Percentiles rank a stretch among this genome's conserved stretches.
Evolutionary conservation across 2,329 filamentous ascomycete species (phyloP).

Genomic region (Fusarium goolgardi): DNA sequence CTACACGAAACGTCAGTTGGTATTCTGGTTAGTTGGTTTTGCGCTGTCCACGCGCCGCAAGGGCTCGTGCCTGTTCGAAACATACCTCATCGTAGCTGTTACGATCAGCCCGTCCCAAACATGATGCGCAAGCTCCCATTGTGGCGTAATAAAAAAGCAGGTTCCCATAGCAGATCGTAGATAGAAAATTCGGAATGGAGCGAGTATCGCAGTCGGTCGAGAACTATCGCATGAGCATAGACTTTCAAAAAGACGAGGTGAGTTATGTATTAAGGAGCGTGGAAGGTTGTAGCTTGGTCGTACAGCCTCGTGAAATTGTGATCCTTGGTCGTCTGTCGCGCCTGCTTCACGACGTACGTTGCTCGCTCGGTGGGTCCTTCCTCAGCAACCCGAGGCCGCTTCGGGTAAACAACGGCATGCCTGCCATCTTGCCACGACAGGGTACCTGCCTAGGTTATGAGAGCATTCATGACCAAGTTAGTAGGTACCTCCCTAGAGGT

Average conservation of each 20-base stretch:
- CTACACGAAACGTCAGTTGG: conserved; percentile 49
- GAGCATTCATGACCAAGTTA: neutral
- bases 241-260: neutral
- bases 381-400: conserved; percentile 28
- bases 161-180: conserved; percentile 41
- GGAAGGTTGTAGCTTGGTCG: conserved; percentile 31
- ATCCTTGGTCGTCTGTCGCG: conserved; percentile 39
- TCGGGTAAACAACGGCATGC: conserved; percentile 47
- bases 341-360: conserved; percentile 42
- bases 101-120: conserved; percentile 64
- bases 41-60: neutral
- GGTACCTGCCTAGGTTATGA: neutral
- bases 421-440: neutral
- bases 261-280: conserved; percentile 31
- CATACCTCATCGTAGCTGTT: conserved; percentile 68
- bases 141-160: conserved; percentile 36
- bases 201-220: conserved; percentile 9
- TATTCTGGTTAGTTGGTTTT: neutral
- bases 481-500: neutral
- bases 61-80: neutral
- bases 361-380: conserved; percentile 45
- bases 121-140: conserved; percentile 73
- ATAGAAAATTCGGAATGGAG: conserved; percentile 1
- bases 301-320: conserved; percentile 37
- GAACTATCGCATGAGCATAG: conserved; percentile 16